A percentile compares a stretch with the other conserved stretches of the same genome.
Evolutionary conservation across 2,329 filamentous ascomycete genomes (phyloP).

Genomic region (Cercospora brassicicola): DNA sequence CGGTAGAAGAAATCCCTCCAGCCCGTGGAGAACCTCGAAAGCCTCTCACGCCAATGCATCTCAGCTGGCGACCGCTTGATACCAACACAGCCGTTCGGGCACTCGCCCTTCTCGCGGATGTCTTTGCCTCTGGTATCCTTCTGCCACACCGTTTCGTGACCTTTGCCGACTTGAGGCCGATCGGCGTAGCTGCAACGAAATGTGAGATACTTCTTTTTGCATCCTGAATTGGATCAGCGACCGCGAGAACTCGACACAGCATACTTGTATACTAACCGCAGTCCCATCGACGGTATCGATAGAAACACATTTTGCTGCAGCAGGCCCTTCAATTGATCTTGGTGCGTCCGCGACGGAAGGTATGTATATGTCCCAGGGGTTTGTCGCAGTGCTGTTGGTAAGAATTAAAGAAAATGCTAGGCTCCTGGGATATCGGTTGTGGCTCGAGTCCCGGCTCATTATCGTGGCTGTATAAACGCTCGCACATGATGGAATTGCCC

Average conservation of each 20-base stretch:
- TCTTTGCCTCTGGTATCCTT: slow-evolving; percentile 10
- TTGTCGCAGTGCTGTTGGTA: neutral
- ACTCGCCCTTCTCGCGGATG: neutral
- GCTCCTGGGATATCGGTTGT: neutral
- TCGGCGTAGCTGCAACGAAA: slow-evolving; percentile 13
- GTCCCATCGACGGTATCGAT: slow-evolving; percentile 11
- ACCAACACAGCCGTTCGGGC: neutral
- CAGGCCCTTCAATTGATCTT: neutral
- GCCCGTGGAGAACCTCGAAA: neutral
- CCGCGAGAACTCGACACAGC: neutral
- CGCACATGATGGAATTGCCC: neutral
- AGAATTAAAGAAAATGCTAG: neutral
- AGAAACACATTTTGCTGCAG: slow-evolving; percentile 5
- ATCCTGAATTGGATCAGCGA: slow-evolving; percentile 2
- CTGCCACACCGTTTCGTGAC: slow-evolving; percentile 6
- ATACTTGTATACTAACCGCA: neutral
- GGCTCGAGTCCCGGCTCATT: neutral
- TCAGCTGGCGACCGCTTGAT: neutral
- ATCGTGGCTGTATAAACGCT: neutral
- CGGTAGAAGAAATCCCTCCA: slow-evolving; percentile 12
- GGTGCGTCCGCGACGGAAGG: neutral
- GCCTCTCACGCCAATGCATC: slow-evolving; percentile 2
- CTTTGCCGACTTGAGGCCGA: neutral
- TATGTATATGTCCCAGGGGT: neutral
- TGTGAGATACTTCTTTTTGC: slow-evolving; percentile 12